Conservation (phyloP, 2,329 filamentous ascomycete genomes). For the Verticillium albo-atrum region DNA sequence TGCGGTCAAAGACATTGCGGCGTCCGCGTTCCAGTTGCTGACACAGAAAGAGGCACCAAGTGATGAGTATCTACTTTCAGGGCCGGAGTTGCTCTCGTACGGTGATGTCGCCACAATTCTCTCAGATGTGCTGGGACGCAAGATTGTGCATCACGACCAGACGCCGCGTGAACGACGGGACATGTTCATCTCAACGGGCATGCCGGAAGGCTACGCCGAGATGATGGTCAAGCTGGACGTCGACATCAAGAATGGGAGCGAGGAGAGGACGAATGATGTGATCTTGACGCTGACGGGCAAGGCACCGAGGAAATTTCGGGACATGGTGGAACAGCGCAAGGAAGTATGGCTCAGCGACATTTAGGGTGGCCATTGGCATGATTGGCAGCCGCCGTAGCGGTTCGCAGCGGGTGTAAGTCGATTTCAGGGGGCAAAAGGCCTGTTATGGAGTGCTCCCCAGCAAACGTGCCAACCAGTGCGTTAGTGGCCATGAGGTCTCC, state of each 20-base stretch:
- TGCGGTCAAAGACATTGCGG: constrained; percentile 40
- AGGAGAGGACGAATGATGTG: constrained; percentile 28
- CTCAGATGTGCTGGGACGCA: constrained; percentile 22
- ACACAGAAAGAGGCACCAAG: constrained; percentile 33
- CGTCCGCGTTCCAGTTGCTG: constrained; percentile 34
- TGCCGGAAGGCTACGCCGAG: constrained; percentile 25
- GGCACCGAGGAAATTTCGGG: constrained; percentile 17
- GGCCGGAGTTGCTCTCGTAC: constrained; percentile 30
- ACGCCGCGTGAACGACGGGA: constrained; percentile 20
- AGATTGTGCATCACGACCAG: constrained; percentile 29
- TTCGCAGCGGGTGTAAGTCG: not conserved
- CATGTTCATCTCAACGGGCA: constrained; percentile 16
- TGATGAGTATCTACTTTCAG: constrained; percentile 31
- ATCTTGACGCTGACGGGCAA: constrained; percentile 27
- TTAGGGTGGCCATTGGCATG: not conserved
- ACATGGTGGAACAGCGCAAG: constrained; percentile 3
- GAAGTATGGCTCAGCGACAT: constrained; percentile 1
- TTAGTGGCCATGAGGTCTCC: no score
- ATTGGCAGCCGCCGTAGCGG: not conserved
- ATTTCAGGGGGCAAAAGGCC: no score
- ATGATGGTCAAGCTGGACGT: constrained; percentile 27
- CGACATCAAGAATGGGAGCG: constrained; percentile 25
- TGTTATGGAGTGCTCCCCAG: no score
- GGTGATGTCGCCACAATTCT: constrained; percentile 19
- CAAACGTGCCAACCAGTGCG: no score